Base-by-base conservation (phyloP, 1,284 basidiomycete species). In the Anthracocystis panici-leucophaei region DNA sequence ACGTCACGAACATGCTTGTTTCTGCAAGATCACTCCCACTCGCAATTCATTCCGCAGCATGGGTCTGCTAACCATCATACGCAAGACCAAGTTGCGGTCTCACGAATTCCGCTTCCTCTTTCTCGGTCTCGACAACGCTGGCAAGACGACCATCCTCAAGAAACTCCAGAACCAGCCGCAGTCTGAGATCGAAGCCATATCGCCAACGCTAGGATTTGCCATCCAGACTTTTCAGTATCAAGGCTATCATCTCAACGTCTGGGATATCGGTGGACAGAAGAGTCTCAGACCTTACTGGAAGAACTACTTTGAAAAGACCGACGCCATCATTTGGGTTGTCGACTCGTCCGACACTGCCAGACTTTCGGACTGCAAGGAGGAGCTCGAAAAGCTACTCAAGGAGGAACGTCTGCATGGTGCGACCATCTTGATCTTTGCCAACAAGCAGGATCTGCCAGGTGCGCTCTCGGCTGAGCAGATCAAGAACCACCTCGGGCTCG, bases 231-330 rank as follows among this genome's bases (percentile, higher is more conserved):
- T 99, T 77, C 88, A 92, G 25, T 92, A 97, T 84, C 89, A 91
- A 86, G 92, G 92, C 92, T 97, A 86, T 88, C 59, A 65, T 29
- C 42, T 70, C 42, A 44, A 73, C 42, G 53, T 75, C 11, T 70
- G 96, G 97, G 97, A 99, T 85, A 94, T 99, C 35, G 97, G 97
- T 29, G 97, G 97, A 12, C 97, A 99, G 86, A 90, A 92, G 57
- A 96, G 94, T 0, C 90, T 99, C 46, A 89, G 97, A 23, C 95
- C 97, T 2, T 99, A 99, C 86, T 99, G 97, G 97, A 89, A 94
- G 35, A 99, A 99, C 86, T 99, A 99, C 87, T 99, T 99, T 82
- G 97, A 99, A 86, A 92, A 95, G 86, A 99, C 97, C 6, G 97
- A 99, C 86, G 96, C 93, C 4, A 89, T 99, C 51, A 94, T 99